A percentile compares a stretch with the other conserved stretches of the same genome.
These are phyloP conservation scores for Beauveria rudraprayagi DNA, from an alignment of 2,329 filamentous ascomycete species.

Conservation along the genomic window DNA sequence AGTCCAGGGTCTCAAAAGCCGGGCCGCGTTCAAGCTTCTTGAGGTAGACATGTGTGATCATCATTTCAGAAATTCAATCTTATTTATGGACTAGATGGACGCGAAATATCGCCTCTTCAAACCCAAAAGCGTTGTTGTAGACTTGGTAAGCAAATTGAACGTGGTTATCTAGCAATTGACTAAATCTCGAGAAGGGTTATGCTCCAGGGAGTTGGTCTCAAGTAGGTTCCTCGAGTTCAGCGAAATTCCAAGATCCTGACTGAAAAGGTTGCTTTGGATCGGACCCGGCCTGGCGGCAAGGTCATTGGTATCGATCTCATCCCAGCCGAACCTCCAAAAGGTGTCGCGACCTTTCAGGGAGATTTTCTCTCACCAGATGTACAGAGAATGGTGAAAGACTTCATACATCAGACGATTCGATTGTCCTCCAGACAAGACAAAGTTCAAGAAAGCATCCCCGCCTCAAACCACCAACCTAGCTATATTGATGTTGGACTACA, in stretches of 20 bases:
- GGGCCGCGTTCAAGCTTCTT: conserved; percentile 87
- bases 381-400: conserved; percentile 68
- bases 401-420: conserved; percentile 49
- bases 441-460: conserved; percentile 4
- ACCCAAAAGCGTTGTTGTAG: conserved; percentile 76
- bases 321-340: conserved; percentile 80
- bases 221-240: conserved; percentile 28
- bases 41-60: conserved; percentile 46
- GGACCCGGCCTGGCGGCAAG: conserved; percentile 66
- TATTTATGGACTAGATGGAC: conserved; percentile 55
- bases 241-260: neutral
- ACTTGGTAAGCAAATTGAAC: conserved; percentile 55
- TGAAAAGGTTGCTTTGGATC: conserved; percentile 66
- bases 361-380: conserved; percentile 75
- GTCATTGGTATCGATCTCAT: conserved; percentile 92
- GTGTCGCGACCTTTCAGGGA: conserved; percentile 91
- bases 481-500: conserved; percentile 60
- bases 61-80: neutral
- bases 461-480: conserved; percentile 34
- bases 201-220: conserved; percentile 69
- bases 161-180: neutral
- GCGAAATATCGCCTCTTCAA: conserved; percentile 72
- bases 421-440: conserved; percentile 3
- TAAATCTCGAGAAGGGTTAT: conserved; percentile 51
- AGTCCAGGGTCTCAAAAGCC: conserved; percentile 73